Conservation (phyloP, 345 rosid species). For the Heritiera littoralis region DNA sequence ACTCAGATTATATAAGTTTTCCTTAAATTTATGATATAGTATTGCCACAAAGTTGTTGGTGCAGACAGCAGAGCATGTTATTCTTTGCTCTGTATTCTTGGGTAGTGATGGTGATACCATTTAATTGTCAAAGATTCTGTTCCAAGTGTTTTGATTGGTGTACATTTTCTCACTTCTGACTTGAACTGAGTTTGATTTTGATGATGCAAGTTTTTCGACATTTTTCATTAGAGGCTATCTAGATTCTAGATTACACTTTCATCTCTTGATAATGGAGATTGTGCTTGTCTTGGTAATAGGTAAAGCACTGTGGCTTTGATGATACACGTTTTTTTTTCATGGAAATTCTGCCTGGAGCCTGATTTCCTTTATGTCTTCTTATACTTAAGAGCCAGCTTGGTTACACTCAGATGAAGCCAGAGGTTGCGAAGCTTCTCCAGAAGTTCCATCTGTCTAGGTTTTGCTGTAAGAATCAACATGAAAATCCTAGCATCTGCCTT, state of each 20-base stretch:
- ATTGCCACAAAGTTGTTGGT: background rate
- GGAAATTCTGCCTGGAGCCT: background rate
- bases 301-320: background rate
- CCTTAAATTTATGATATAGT: conserved; percentile 2
- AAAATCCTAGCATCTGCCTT: background rate
- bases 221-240: background rate
- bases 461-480: background rate
- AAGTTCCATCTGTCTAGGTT: background rate
- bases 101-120: background rate
- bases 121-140: conserved; percentile 7
- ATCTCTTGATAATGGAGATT: conserved; percentile 15
- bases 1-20: background rate
- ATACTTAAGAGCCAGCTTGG: conserved; percentile 1
- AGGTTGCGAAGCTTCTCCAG: background rate
- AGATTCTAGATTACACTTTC: background rate
- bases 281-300: background rate
- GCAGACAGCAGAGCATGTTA: background rate
- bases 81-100: background rate
- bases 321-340: background rate
- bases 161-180: background rate
- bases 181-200: background rate
- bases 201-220: background rate
- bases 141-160: conserved; percentile 13
- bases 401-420: background rate
- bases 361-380: background rate